Conservation (phyloP, 116 monocot species). For the Papilionanthe hybrid region DNA sequence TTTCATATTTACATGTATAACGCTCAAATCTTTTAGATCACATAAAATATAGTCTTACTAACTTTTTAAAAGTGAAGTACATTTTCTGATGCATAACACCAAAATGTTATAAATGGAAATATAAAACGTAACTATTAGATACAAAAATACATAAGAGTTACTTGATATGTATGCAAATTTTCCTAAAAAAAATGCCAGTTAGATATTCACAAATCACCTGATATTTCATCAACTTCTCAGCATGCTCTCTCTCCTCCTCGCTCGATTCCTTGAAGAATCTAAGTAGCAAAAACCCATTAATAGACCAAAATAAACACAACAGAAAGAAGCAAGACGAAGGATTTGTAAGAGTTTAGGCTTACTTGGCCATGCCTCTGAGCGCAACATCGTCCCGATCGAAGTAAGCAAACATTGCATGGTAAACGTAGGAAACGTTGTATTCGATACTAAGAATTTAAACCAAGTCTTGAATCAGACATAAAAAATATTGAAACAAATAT, state of each 20-base stretch:
- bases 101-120: too few relatives aligned
- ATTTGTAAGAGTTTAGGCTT: constrained; percentile 16
- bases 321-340: neutral
- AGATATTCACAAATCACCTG: constrained; percentile 30
- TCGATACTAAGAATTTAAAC: constrained; percentile 36
- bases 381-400: constrained; percentile 76
- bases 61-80: too few relatives aligned
- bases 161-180: too few relatives aligned
- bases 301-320: neutral
- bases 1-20: too few relatives aligned
- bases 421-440: constrained; percentile 66
- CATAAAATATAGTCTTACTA: too few relatives aligned
- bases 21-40: too few relatives aligned
- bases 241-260: constrained; percentile 67
- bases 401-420: constrained; percentile 72
- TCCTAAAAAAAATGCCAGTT: too few relatives aligned
- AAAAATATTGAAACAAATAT: too few relatives aligned
- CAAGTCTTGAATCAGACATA: neutral
- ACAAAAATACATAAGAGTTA: too few relatives aligned
- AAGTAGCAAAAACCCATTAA: neutral
- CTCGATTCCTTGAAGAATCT: constrained; percentile 84
- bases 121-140: too few relatives aligned
- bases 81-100: too few relatives aligned
- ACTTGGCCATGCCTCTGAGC: constrained; percentile 69
- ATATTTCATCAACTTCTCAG: constrained; percentile 70